These are phyloP conservation scores for Solanum pimpinellifolium DNA, from an alignment of 257 asterid genomes.

Conservation along the genomic window DNA sequence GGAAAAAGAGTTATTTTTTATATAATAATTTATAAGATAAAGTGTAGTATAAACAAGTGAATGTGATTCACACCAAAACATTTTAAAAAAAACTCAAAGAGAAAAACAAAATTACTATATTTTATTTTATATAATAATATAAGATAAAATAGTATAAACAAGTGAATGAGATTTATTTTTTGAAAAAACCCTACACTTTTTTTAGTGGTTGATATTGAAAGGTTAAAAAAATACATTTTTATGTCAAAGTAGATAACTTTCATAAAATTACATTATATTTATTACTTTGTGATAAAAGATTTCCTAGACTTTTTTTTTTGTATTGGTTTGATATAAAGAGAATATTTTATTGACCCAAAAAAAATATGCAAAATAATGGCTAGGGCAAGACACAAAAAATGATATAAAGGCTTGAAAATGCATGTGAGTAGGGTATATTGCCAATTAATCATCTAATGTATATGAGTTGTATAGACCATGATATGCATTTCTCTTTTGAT, in stretches of 20 bases:
- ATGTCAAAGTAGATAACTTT: neutral
- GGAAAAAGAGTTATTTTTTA: neutral
- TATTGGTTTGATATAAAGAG: neutral
- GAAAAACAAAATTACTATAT: neutral
- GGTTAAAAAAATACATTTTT: neutral
- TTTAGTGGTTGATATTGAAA: neutral
- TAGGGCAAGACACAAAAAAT: neutral
- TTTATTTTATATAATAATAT: too few relatives aligned
- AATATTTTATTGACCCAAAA: neutral
- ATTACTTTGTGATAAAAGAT: too few relatives aligned
- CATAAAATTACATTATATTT: neutral
- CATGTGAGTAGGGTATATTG: neutral
- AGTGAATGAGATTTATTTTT: neutral
- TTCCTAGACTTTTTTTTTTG: neutral
- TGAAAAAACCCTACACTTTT: neutral
- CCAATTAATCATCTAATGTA: neutral
- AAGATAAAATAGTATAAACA: neutral
- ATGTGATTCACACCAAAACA: neutral
- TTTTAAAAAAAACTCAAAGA: too few relatives aligned
- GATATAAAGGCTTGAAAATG: neutral
- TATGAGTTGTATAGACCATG: slow-evolving; percentile 7
- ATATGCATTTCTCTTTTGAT: neutral
- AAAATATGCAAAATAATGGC: neutral
- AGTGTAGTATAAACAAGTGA: too few relatives aligned
- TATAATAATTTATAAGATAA: too few relatives aligned